Conservation (phyloP, 345 rosid genomes). For the Psidium guajava region DNA sequence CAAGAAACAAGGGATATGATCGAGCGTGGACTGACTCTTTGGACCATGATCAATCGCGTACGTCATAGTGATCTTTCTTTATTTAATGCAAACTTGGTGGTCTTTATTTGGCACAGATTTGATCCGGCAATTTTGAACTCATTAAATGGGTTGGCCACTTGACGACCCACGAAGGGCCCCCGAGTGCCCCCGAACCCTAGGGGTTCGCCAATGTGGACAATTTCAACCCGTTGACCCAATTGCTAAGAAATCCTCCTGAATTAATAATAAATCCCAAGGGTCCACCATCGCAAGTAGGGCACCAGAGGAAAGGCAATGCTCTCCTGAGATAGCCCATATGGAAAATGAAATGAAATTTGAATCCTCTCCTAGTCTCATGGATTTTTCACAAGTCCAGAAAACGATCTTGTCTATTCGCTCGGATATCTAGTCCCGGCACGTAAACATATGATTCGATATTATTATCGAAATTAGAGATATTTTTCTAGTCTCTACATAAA, state of each 20-base stretch:
- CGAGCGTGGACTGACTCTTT: neutral
- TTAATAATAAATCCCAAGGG: neutral
- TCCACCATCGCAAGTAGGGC: neutral
- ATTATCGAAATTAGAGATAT: fast-evolving
- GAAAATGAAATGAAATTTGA: neutral
- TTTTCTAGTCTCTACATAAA: fast-evolving
- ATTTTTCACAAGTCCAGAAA: neutral
- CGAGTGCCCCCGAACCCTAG: neutral
- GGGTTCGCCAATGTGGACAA: neutral
- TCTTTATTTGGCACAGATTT: neutral
- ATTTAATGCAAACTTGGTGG: neutral
- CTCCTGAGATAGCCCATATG: neutral
- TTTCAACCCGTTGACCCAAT: neutral
- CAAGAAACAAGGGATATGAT: fast-evolving
- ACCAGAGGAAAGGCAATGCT: too few relatives aligned
- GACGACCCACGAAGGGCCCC: neutral
- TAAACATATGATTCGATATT: neutral
- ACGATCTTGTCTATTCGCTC: neutral
- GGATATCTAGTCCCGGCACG: neutral
- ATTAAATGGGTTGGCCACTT: neutral
- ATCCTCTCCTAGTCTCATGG: neutral
- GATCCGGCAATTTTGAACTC: neutral
- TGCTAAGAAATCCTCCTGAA: neutral
- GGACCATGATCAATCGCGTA: neutral
- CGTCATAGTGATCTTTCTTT: neutral